phyloP scores from a whole-genome alignment of 1,139 yeast genomes.

The Lodderomyces theae region DNA sequence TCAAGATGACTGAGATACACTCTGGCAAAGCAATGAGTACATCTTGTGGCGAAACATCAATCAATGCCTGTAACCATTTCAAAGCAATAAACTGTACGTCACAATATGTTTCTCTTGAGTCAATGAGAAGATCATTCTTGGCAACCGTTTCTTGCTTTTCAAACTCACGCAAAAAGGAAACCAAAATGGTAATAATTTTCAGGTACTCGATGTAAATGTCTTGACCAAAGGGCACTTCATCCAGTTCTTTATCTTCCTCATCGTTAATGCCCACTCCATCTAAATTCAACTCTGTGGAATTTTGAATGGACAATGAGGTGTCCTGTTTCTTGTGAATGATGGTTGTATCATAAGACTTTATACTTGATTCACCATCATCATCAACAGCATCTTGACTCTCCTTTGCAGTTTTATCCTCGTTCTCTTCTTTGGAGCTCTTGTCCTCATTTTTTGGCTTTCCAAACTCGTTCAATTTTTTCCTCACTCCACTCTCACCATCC shows the following conservation, averaged over 20 bases:
- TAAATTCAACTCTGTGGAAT: background rate
- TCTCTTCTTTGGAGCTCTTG: slow-evolving; percentile 6
- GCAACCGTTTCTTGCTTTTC: slow-evolving; percentile 17
- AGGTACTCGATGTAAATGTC: slow-evolving; percentile 81
- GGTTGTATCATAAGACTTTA: slow-evolving; percentile 23
- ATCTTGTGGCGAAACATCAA: slow-evolving; percentile 74
- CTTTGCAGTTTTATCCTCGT: background rate
- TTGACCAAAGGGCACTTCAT: slow-evolving; percentile 67
- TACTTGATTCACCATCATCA: too few species aligned
- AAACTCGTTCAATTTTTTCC: background rate
- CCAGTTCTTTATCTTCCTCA: slow-evolving; percentile 15
- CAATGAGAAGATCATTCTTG: slow-evolving; percentile 32
- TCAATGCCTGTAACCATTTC: slow-evolving; percentile 76
- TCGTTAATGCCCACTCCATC: slow-evolving; percentile 2
- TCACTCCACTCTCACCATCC: background rate
- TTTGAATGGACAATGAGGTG: slow-evolving; percentile 16
- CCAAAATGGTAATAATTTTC: slow-evolving; percentile 73
- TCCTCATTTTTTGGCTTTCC: background rate
- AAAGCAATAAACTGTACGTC: slow-evolving; percentile 80
- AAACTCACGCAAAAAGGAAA: slow-evolving; percentile 65
- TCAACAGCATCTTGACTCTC: slow-evolving; percentile 16
- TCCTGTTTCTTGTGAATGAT: slow-evolving; percentile 16
- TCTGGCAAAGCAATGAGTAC: slow-evolving; percentile 60
- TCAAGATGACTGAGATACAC: slow-evolving; percentile 37
- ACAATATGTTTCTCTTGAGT: slow-evolving; percentile 51